Base-by-base conservation (phyloP, 108 stramenopile species). In the Nitzschia putrida region DNA sequence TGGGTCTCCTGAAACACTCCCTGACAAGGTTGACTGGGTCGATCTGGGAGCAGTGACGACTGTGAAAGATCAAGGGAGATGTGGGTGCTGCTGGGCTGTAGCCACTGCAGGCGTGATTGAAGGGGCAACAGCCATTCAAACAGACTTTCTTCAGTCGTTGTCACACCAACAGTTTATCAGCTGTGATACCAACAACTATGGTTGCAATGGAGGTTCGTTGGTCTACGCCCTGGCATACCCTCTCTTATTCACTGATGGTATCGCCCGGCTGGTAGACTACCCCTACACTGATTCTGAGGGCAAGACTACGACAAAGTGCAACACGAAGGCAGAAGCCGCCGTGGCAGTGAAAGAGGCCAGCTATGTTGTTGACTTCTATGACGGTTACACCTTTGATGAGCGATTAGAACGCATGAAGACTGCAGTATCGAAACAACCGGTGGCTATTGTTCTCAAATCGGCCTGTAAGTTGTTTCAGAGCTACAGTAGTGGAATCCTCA, bases 21-120 rank as follows among this genome's bases (percentile, higher is more conserved):
- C 82, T 23, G 40, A 42, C 5, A 50, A 69, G 22, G 74, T 96
- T 10, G 88, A 96, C 81, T 96, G 95, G 95, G 65, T 77, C 49
- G 76, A 55, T 18, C 55, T 63, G n/a, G 92, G 90, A 10, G 85
- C 75, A 24, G 88, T 89, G 3, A 94, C 95, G 22, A 56, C 56
- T 10, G 87, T 94, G 22, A 94, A 94, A 74, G 86, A 93, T 80
- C 95, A 96, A 77, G 90, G 86, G 7, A 72, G 83, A 37, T 93
- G 92, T 75, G 92, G 88, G n/a, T 89, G 84, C 38, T 98, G 96
- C 82, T 98, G 96, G 95, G 91, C 96, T 7, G 91, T 97, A 57
- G 86, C 92, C 16, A 77, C 89, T 18, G 89, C 89, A 6, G 96
- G 92, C 0, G 80, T 89, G 9, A 67, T 97, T 56, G 97, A 98